A percentile compares a stretch with the other conserved stretches of the same genome.
Evolutionary conservation across 352 stramenopile species (phyloP).

Genomic region (Phytophthora capsici): DNA sequence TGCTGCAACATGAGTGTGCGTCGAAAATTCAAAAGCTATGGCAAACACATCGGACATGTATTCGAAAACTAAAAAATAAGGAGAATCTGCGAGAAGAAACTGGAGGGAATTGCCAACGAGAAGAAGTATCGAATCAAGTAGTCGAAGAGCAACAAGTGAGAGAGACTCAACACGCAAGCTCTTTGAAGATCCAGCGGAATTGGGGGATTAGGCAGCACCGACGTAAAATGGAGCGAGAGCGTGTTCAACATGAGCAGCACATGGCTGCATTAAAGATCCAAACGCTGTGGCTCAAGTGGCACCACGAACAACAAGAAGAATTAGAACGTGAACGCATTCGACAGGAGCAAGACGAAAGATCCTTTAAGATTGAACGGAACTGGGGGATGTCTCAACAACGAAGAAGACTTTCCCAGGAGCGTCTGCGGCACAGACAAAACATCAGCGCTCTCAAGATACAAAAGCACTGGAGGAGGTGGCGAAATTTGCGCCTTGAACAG

Average conservation of each 20-base stretch:
- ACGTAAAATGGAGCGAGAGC: slow-evolving; percentile 28
- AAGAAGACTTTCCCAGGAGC: slow-evolving; percentile 26
- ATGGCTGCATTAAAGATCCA: slow-evolving; percentile 38
- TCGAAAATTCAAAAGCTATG: background rate
- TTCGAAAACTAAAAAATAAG: too few species aligned
- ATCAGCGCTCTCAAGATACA: slow-evolving; percentile 38
- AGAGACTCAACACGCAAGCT: slow-evolving; percentile 8
- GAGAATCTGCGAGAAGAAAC: background rate
- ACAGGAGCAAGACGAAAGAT: slow-evolving; percentile 35
- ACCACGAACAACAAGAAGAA: slow-evolving; percentile 28
- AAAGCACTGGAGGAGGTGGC: slow-evolving; percentile 33
- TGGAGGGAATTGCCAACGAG: background rate
- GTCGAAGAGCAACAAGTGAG: too few species aligned
- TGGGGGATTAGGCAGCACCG: slow-evolving; percentile 24
- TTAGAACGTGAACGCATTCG: slow-evolving; percentile 31
- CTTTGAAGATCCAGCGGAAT: slow-evolving; percentile 29
- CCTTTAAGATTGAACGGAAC: slow-evolving; percentile 31
- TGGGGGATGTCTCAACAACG: slow-evolving; percentile 26
- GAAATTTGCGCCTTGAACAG: slow-evolving; percentile 11
- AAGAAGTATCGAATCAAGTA: slow-evolving; percentile 12
- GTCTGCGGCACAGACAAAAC: slow-evolving; percentile 27
- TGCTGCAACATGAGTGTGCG: slow-evolving; percentile 11
- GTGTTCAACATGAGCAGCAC: slow-evolving; percentile 26
- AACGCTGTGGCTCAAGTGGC: slow-evolving; percentile 32
- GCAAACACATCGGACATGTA: too few species aligned